phyloP scores from a whole-genome alignment of 2,329 filamentous ascomycete genomes.

The Alternaria brassicae region DNA sequence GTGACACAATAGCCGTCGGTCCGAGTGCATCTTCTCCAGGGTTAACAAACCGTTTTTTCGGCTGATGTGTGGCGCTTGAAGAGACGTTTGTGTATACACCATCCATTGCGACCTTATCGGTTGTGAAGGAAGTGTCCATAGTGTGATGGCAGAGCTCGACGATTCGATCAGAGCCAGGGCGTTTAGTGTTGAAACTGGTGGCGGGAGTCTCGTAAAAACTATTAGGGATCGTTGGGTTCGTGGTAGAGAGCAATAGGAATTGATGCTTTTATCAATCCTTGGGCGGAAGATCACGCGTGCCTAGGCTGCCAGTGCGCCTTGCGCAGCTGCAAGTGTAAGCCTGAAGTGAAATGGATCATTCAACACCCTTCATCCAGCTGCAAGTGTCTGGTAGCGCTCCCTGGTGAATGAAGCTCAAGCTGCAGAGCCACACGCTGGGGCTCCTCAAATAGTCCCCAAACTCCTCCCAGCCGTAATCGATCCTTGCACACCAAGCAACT shows the following conservation, averaged over 20 bases:
- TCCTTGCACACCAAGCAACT: background rate
- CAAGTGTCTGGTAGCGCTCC: background rate
- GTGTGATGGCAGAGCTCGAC: background rate
- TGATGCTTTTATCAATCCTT: background rate
- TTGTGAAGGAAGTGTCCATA: background rate
- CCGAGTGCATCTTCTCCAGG: background rate
- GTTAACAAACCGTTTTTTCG: background rate
- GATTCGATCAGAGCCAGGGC: background rate
- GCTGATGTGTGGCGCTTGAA: background rate
- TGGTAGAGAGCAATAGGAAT: background rate
- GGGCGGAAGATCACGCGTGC: background rate
- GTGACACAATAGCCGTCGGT: no score
- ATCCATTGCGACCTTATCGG: background rate
- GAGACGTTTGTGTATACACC: background rate
- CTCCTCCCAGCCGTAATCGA: background rate
- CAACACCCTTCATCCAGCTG: background rate
- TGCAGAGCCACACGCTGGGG: background rate
- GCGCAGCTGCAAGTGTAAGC: background rate
- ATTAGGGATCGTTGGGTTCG: background rate
- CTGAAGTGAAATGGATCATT: background rate
- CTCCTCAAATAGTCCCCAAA: background rate
- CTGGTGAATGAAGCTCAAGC: background rate
- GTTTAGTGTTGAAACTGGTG: background rate
- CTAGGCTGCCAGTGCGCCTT: background rate
- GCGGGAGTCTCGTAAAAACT: background rate